A percentile compares a stretch with the other conserved stretches of the same genome.
phyloP scores from a whole-genome alignment of 805 yeast genomes.

The Saccharomyces mikatae region DNA sequence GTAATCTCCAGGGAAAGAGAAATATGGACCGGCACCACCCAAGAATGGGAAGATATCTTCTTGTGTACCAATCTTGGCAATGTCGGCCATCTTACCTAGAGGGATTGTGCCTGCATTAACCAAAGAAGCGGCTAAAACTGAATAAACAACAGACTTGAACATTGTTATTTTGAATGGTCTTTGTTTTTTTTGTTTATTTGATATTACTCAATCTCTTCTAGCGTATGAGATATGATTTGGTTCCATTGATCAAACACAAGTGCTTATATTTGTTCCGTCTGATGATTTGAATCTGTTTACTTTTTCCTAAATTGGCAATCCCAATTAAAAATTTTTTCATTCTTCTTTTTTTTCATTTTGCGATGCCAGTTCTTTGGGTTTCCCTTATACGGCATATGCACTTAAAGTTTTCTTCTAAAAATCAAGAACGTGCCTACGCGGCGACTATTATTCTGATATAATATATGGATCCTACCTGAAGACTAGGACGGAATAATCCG shows the following conservation, averaged over 20 bases:
- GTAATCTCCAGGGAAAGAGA: conserved; percentile 40
- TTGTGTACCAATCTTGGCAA: conserved; percentile 16
- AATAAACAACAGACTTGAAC: not conserved
- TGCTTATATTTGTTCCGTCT: not conserved
- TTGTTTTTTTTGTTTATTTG: not conserved
- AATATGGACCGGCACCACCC: conserved; percentile 53
- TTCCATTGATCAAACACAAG: not conserved
- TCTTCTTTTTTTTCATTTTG: not conserved
- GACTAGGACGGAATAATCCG: not conserved
- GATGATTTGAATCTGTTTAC: not conserved
- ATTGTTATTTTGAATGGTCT: not conserved
- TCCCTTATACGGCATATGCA: not conserved
- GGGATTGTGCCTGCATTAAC: not conserved
- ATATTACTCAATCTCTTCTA: no score
- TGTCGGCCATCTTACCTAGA: not conserved
- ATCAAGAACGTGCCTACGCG: not conserved
- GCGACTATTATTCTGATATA: not conserved
- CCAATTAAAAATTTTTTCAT: not conserved
- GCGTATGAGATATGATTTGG: not conserved
- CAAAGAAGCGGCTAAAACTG: not conserved
- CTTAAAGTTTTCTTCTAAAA: not conserved
- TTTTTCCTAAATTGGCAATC: not conserved
- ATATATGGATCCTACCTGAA: not conserved
- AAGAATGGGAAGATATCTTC: conserved; percentile 38
- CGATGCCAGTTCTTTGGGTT: not conserved